Conservation (phyloP, 148 eudicot genomes). For the Camellia sinensis region DNA sequence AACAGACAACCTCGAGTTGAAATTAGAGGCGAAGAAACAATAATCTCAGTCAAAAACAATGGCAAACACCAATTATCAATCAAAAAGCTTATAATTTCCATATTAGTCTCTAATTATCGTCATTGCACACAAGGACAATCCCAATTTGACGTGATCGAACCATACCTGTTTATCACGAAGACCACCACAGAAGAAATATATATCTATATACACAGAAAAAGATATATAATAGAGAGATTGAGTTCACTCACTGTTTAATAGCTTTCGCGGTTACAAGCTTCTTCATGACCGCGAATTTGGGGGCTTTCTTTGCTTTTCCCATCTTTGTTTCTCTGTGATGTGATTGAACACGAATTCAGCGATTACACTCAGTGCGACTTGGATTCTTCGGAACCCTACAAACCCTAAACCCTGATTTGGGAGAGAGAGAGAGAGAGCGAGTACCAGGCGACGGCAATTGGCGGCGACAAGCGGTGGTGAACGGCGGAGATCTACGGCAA, state of each 20-base stretch:
- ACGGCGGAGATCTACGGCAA: too few relatives aligned
- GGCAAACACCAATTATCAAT: background rate
- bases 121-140: background rate
- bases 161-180: constrained; percentile 13
- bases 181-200: constrained; percentile 21
- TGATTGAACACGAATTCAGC: background rate
- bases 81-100: constrained; percentile 14
- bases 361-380: background rate
- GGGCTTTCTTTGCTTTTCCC: constrained; percentile 86
- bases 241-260: constrained; percentile 54
- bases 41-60: constrained; percentile 15
- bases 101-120: background rate
- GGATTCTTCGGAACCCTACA: constrained; percentile 28
- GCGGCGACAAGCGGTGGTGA: too few relatives aligned
- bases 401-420: constrained; percentile 35
- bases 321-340: constrained; percentile 26
- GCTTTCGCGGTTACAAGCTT: constrained; percentile 74
- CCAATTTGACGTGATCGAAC: constrained; percentile 5
- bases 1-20: constrained; percentile 33
- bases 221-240: background rate
- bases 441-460: too few relatives aligned
- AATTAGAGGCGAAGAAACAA: constrained; percentile 29
- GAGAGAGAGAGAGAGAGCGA: background rate
- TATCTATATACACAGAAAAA: background rate
- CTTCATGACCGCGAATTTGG: constrained; percentile 93